Percentiles rank a stretch among this genome's conserved stretches.
Conservation (phyloP, 257 asterid genomes). For the Petrea volubilis region DNA sequence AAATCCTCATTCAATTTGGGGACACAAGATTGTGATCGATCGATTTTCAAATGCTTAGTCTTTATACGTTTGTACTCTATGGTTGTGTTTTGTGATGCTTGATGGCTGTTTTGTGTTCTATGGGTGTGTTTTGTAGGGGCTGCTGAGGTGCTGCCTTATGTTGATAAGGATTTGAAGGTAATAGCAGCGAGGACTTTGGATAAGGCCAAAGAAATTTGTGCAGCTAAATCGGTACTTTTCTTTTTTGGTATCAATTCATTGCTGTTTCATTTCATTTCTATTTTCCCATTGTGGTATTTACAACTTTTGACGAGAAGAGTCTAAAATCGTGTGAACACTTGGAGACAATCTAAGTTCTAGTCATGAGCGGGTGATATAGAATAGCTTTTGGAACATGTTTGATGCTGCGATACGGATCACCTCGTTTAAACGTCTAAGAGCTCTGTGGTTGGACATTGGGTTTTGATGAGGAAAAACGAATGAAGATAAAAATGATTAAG, state of each 20-base stretch:
- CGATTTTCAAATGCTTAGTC: no score
- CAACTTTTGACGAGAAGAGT: not conserved
- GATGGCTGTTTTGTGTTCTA: not conserved
- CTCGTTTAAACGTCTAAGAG: not conserved
- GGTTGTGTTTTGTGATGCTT: no score
- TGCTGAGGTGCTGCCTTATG: conserved; percentile 63
- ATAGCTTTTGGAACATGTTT: not conserved
- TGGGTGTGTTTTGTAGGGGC: conserved; percentile 43
- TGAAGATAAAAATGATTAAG: no score
- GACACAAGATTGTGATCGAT: no score
- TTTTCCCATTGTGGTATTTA: not conserved
- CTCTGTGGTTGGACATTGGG: not conserved
- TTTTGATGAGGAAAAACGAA: no score
- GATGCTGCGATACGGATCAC: not conserved
- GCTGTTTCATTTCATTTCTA: not conserved
- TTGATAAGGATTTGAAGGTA: conserved; percentile 71
- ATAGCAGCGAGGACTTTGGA: conserved; percentile 63
- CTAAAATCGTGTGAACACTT: not conserved
- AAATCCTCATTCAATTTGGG: no score
- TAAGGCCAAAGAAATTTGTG: conserved; percentile 63
- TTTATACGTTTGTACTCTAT: no score
- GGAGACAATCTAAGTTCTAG: not conserved
- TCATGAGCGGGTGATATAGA: not conserved
- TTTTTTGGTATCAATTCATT: not conserved
- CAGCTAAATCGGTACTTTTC: conserved; percentile 62